phyloP scores from a whole-genome alignment of 2,329 filamentous ascomycete species.

The Xylariomycetidae sp. region DNA sequence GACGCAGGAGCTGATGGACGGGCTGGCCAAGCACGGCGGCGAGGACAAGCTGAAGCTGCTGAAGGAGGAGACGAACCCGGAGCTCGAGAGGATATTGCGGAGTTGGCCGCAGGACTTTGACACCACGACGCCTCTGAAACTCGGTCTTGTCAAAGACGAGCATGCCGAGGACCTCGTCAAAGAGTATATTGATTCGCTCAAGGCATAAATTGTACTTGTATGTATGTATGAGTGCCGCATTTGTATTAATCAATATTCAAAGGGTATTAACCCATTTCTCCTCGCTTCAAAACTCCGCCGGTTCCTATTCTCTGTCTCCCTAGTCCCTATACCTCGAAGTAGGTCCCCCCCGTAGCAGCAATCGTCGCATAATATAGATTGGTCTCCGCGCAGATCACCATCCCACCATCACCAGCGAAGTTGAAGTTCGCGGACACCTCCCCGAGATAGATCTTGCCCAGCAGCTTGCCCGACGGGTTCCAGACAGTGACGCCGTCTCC shows the following conservation, averaged over 20 bases:
- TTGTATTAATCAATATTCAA: neutral
- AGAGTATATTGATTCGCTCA: slow-evolving; percentile 46
- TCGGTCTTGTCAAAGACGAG: slow-evolving; percentile 48
- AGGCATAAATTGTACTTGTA: slow-evolving; percentile 9
- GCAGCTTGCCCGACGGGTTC: slow-evolving; percentile 41
- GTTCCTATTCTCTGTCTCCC: no score
- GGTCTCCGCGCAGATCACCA: slow-evolving; percentile 39
- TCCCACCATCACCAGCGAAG: slow-evolving; percentile 37
- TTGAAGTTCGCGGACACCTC: slow-evolving; percentile 43
- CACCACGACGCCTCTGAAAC: slow-evolving; percentile 40
- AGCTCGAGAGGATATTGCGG: slow-evolving; percentile 52
- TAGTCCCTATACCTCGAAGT: slow-evolving; percentile 14
- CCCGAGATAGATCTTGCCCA: slow-evolving; percentile 54
- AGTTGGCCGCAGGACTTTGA: slow-evolving; percentile 58
- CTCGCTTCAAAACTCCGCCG: no score
- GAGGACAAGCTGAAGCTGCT: slow-evolving; percentile 48
- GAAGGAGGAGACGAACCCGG: slow-evolving; percentile 49
- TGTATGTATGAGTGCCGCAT: neutral
- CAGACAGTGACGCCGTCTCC: slow-evolving; percentile 49
- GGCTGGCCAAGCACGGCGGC: slow-evolving; percentile 50
- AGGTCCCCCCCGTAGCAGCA: slow-evolving; percentile 16
- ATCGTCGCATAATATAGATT: slow-evolving; percentile 36
- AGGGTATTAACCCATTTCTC: no score
- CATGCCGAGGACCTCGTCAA: slow-evolving; percentile 50
- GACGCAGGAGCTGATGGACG: slow-evolving; percentile 57